Conservation (phyloP, 2,329 filamentous ascomycete species). For the Drechslera avenae region DNA sequence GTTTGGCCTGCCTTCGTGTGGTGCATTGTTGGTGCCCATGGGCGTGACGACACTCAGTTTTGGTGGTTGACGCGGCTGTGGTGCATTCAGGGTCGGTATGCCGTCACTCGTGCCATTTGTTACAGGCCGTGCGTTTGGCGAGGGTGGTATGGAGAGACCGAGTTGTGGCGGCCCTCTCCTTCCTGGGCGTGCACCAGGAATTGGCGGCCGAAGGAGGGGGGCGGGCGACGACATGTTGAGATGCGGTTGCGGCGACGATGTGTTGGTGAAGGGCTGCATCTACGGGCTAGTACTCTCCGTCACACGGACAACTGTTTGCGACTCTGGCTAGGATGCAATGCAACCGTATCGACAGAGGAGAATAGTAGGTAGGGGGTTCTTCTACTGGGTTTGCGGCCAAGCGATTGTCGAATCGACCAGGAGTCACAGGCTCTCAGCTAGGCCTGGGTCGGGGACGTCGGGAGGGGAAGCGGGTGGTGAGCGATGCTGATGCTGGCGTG, state of each 20-base stretch:
- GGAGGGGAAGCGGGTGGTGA: slow-evolving; percentile 22
- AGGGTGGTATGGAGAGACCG: slow-evolving; percentile 87
- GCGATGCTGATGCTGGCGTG: background rate
- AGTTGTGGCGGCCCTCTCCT: slow-evolving; percentile 74
- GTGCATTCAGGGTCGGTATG: slow-evolving; percentile 31
- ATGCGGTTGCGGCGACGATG: slow-evolving; percentile 27
- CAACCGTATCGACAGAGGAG: too few species aligned
- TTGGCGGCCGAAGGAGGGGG: slow-evolving; percentile 80
- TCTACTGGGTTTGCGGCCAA: background rate
- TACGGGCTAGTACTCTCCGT: slow-evolving; percentile 15
- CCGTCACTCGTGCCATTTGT: slow-evolving; percentile 61
- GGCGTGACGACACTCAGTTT: slow-evolving; percentile 85
- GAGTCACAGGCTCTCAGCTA: slow-evolving; percentile 5
- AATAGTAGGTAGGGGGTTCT: slow-evolving; percentile 4
- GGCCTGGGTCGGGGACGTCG: slow-evolving; percentile 14
- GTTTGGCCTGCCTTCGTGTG: slow-evolving; percentile 68
- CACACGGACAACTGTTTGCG: background rate
- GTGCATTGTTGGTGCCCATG: slow-evolving; percentile 76
- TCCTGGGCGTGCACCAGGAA: slow-evolving; percentile 67
- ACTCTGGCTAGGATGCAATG: background rate
- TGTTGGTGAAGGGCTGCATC: slow-evolving; percentile 36
- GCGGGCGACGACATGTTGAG: slow-evolving; percentile 74
- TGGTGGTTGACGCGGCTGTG: slow-evolving; percentile 68
- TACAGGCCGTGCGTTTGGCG: slow-evolving; percentile 80
- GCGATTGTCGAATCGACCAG: background rate